Conservation (phyloP, 176 grass and related monocot species). For the Lolium perenne region DNA sequence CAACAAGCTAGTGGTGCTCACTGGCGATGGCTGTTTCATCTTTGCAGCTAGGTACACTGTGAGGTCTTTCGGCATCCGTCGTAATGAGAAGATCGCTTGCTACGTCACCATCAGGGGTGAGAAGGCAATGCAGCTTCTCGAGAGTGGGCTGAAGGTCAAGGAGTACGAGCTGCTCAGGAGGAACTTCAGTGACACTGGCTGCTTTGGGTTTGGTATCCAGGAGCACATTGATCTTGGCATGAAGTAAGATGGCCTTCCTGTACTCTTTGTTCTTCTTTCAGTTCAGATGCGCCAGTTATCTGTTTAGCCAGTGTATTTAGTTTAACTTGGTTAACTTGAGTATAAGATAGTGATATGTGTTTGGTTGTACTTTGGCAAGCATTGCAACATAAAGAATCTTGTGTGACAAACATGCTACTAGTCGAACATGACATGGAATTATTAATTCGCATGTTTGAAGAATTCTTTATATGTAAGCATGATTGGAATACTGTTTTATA, state of each 20-base stretch:
- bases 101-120: constrained; percentile 62
- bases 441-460: neutral
- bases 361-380: neutral
- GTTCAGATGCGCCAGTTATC: neutral
- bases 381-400: neutral
- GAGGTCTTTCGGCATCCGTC: constrained; percentile 63
- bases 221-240: constrained; percentile 84
- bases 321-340: constrained; percentile 5
- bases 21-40: neutral
- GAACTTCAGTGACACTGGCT: constrained; percentile 75
- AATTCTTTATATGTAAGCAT: neutral
- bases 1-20: neutral
- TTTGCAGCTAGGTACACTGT: constrained; percentile 71
- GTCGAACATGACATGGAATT: neutral
- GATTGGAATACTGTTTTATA: neutral
- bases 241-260: constrained; percentile 50
- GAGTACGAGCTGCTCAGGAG: constrained; percentile 72
- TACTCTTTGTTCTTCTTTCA: neutral
- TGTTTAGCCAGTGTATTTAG: neutral
- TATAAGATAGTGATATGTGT: neutral
- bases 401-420: neutral
- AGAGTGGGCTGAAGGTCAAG: constrained; percentile 73
- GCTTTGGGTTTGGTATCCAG: constrained; percentile 72
- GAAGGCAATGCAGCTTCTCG: constrained; percentile 73
- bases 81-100: constrained; percentile 73